These are phyloP conservation scores for Aspergillus niger DNA, from an alignment of 2,329 filamentous ascomycete species.

Conservation along the genomic window DNA sequence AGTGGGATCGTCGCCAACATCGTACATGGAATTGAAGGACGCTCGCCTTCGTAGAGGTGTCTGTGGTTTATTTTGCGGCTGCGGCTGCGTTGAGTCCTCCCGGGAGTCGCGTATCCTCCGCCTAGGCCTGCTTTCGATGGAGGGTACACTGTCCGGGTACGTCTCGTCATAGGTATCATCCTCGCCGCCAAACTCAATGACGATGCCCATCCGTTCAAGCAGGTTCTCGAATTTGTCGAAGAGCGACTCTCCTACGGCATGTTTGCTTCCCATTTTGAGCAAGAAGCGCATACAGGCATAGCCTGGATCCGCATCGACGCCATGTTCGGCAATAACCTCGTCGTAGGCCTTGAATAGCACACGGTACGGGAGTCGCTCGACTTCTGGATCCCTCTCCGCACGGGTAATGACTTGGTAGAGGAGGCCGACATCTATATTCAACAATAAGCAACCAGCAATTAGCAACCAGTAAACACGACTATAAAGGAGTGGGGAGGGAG, in stretches of 20 bases:
- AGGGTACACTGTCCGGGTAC: constrained; percentile 25
- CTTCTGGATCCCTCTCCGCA: constrained; percentile 67
- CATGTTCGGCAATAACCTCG: constrained; percentile 69
- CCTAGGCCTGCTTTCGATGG: constrained; percentile 27
- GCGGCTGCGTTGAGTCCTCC: constrained; percentile 25
- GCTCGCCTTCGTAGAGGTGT: constrained; percentile 48
- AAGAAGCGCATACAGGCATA: constrained; percentile 75
- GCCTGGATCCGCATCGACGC: constrained; percentile 71
- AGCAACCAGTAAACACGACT: not conserved
- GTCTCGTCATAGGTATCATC: constrained; percentile 44
- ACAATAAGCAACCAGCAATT: not conserved
- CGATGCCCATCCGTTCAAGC: constrained; percentile 69
- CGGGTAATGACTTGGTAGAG: constrained; percentile 74
- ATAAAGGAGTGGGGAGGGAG: not conserved
- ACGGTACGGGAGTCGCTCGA: constrained; percentile 68
- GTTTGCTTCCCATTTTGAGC: constrained; percentile 71
- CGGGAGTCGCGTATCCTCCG: constrained; percentile 22
- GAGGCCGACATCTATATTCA: constrained; percentile 69
- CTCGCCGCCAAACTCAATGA: constrained; percentile 62
- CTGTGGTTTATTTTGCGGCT: constrained; percentile 13
- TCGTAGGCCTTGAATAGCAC: constrained; percentile 83
- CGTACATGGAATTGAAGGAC: constrained; percentile 57
- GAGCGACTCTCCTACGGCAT: constrained; percentile 58
- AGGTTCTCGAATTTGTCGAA: constrained; percentile 70
- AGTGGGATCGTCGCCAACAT: constrained; percentile 56